Percentiles rank a stretch among this genome's conserved stretches.
Conservation (phyloP, 2,329 filamentous ascomycete species). For the Geosmithia morbida region DNA sequence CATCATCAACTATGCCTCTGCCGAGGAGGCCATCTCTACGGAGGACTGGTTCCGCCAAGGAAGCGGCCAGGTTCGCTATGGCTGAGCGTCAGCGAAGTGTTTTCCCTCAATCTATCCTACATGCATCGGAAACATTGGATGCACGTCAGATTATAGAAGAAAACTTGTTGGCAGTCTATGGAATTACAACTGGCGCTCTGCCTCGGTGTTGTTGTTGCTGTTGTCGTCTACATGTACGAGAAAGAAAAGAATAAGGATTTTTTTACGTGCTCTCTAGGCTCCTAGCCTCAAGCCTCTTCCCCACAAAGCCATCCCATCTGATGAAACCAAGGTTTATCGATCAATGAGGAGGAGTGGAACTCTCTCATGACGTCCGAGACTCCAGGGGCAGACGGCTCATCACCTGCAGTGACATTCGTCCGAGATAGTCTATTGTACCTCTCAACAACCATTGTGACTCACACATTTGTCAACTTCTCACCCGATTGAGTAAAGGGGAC, state of each 20-base stretch:
- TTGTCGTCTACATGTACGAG: too few relatives aligned
- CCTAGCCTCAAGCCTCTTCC: background rate
- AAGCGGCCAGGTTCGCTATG: constrained; percentile 29
- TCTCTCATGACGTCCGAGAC: constrained; percentile 47
- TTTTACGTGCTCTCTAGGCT: background rate
- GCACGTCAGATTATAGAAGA: too few relatives aligned
- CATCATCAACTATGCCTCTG: constrained; percentile 52
- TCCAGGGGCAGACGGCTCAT: constrained; percentile 48
- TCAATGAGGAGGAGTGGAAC: constrained; percentile 35
- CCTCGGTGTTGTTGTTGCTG: too few relatives aligned
- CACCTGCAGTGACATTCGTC: constrained; percentile 35
- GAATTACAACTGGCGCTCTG: too few relatives aligned
- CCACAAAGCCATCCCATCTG: background rate
- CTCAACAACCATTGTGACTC: too few relatives aligned
- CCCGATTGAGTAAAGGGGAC: too few relatives aligned
- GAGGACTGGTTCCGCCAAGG: constrained; percentile 59
- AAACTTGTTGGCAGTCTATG: too few relatives aligned
- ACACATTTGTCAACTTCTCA: too few relatives aligned
- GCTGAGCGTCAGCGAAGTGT: constrained; percentile 5
- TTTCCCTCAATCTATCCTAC: too few relatives aligned
- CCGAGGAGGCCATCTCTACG: constrained; percentile 30
- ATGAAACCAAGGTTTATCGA: constrained; percentile 2
- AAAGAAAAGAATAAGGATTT: too few relatives aligned
- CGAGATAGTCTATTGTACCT: too few relatives aligned
- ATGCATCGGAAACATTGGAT: too few relatives aligned